phyloP scores from a whole-genome alignment of 441 rosid genomes.

The Aleurites moluccanus region DNA sequence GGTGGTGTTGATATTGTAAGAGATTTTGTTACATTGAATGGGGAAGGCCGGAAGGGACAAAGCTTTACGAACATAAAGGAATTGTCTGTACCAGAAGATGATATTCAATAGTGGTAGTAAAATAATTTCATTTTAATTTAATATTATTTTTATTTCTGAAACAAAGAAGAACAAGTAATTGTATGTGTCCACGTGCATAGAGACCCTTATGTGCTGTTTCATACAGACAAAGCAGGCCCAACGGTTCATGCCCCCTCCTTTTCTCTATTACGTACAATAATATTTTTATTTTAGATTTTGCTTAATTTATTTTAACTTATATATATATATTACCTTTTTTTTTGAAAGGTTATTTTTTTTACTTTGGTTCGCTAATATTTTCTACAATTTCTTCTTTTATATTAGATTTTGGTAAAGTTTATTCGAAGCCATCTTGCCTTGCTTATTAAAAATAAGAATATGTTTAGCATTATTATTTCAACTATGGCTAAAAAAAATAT shows the following conservation, averaged over 20 bases:
- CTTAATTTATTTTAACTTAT: no score
- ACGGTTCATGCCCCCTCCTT: slow-evolving; percentile 32
- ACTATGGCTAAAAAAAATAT: no score
- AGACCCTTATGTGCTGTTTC: slow-evolving; percentile 45
- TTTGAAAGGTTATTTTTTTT: no score
- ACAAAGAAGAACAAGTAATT: slow-evolving; percentile 33
- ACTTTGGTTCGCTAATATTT: not conserved
- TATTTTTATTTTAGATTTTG: not conserved
- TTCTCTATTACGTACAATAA: not conserved
- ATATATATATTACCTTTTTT: no score
- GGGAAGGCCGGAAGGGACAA: no score
- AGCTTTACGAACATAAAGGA: slow-evolving; percentile 33
- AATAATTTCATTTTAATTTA: not conserved
- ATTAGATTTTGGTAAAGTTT: no score
- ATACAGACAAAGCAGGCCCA: slow-evolving; percentile 39
- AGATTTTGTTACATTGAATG: slow-evolving; percentile 35
- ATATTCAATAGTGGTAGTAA: no score
- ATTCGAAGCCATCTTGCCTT: no score
- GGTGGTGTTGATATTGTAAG: slow-evolving; percentile 35
- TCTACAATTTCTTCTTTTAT: no score
- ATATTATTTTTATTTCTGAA: not conserved
- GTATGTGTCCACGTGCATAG: slow-evolving; percentile 55
- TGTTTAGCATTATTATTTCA: no score
- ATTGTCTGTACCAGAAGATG: no score
- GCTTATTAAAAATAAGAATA: no score